phyloP scores from a whole-genome alignment of 345 rosid species.

The Boechera divaricarpa region DNA sequence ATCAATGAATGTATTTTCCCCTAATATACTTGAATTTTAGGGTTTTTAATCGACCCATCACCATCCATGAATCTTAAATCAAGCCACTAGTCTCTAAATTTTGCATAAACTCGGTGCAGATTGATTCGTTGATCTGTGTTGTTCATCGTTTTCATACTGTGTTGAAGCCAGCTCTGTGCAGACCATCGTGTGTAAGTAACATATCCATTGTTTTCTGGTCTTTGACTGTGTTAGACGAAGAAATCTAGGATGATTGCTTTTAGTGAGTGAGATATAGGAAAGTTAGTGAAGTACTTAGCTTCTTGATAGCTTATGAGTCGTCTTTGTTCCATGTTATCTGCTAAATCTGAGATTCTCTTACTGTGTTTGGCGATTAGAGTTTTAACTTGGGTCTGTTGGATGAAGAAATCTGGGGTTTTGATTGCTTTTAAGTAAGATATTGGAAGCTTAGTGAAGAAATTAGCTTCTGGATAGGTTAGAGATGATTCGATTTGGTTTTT shows the following conservation, averaged over 20 bases:
- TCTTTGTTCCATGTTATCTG: not conserved
- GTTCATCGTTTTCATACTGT: no score
- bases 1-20: not conserved
- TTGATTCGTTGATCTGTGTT: not conserved
- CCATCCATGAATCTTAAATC: not conserved
- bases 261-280: not conserved
- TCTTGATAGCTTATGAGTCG: not conserved
- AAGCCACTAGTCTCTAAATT: not conserved
- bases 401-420: not conserved
- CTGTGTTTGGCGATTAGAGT: not conserved
- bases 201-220: not conserved
- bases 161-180: not conserved
- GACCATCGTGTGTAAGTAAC: not conserved
- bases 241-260: not conserved
- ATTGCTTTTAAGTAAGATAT: not conserved
- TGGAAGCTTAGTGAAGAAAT: conserved; percentile 3
- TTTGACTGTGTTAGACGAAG: conserved; percentile 1
- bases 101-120: not conserved
- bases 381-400: not conserved
- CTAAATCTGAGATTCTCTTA: not conserved
- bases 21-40: conserved; percentile 1
- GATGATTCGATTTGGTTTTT: not conserved
- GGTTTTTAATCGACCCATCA: conserved; percentile 7
- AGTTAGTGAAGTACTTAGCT: not conserved
- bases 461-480: not conserved